Evolutionary conservation across 2,329 filamentous ascomycete species (phyloP).

Genomic region (Nothophaeocryptopus gaeumannii): DNA sequence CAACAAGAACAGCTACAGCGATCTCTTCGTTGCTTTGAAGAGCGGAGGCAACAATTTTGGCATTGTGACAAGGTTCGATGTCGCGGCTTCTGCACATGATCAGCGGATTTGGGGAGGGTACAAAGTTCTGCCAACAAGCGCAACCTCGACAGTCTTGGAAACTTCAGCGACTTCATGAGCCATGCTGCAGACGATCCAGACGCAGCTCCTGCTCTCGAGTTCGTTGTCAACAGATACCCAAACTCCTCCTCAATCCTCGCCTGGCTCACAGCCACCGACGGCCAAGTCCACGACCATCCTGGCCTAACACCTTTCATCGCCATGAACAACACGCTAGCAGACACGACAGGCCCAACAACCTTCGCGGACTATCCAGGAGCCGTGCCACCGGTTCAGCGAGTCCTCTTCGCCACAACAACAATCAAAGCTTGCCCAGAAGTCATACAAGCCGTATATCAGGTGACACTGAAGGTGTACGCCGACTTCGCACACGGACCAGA

Average conservation of each 20-base stretch:
- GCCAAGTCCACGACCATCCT: neutral
- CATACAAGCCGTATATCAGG: constrained; percentile 3
- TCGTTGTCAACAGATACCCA: neutral
- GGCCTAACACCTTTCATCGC: neutral
- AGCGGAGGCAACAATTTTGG: constrained; percentile 24
- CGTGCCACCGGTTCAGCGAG: constrained; percentile 7
- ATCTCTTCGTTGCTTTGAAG: constrained; percentile 28
- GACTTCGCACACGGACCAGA: constrained; percentile 4
- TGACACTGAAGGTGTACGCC: constrained; percentile 4
- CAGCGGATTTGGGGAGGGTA: constrained; percentile 4
- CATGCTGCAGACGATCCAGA: neutral
- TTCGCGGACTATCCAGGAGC: constrained; percentile 4
- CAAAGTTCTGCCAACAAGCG: constrained; percentile 2
- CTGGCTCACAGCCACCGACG: constrained; percentile 5
- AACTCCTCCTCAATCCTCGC: neutral
- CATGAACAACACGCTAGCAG: neutral
- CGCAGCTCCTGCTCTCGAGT: constrained; percentile 5
- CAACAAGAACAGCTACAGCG: constrained; percentile 10
- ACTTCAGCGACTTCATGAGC: constrained; percentile 4
- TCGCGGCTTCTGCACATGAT: constrained; percentile 1
- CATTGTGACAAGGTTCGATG: constrained; percentile 24
- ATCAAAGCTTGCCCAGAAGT: neutral
- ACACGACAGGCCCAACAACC: constrained; percentile 1
- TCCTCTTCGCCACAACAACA: constrained; percentile 11
- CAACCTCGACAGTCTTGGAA: constrained; percentile 2